Conservation (phyloP, 2,329 filamentous ascomycete genomes). For the Neopestalotiopsis sp. region DNA sequence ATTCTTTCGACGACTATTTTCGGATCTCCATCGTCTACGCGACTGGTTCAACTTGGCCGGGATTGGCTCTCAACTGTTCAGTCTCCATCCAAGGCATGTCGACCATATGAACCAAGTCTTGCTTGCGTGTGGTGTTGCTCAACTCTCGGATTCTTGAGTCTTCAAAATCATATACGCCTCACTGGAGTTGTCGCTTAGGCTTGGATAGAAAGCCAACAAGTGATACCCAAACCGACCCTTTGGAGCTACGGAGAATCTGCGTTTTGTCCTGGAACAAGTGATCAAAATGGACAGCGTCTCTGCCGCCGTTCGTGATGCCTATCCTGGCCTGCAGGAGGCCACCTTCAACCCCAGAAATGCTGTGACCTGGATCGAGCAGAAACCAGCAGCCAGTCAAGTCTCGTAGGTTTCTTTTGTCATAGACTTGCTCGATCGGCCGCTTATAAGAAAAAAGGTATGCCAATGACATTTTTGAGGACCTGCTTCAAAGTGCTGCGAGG, state of each 20-base stretch:
- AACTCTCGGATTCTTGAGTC: too few species aligned
- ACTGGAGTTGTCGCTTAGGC: not conserved
- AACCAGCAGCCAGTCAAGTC: constrained; percentile 29
- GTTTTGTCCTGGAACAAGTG: not conserved
- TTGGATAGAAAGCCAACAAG: not conserved
- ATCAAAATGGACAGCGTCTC: not conserved
- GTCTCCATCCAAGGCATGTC: not conserved
- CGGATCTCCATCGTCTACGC: not conserved
- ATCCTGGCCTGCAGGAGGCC: constrained; percentile 27
- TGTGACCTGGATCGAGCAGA: constrained; percentile 35
- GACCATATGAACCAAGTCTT: not conserved
- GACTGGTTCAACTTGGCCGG: not conserved
- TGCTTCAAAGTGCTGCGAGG: constrained; percentile 55
- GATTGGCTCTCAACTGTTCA: not conserved
- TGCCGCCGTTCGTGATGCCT: not conserved
- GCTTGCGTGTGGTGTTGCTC: not conserved
- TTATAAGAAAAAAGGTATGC: constrained; percentile 33
- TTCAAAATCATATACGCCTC: not conserved
- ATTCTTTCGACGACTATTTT: not conserved
- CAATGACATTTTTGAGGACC: constrained; percentile 49
- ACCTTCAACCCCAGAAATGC: constrained; percentile 38
- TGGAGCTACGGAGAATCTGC: not conserved
- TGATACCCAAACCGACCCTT: not conserved
- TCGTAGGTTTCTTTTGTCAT: constrained; percentile 28
- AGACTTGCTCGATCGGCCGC: constrained; percentile 9